Percentiles rank a stretch among this genome's conserved stretches.
These are phyloP conservation scores for Solanum arcanum DNA, from an alignment of 257 asterid genomes.

Conservation along the genomic window DNA sequence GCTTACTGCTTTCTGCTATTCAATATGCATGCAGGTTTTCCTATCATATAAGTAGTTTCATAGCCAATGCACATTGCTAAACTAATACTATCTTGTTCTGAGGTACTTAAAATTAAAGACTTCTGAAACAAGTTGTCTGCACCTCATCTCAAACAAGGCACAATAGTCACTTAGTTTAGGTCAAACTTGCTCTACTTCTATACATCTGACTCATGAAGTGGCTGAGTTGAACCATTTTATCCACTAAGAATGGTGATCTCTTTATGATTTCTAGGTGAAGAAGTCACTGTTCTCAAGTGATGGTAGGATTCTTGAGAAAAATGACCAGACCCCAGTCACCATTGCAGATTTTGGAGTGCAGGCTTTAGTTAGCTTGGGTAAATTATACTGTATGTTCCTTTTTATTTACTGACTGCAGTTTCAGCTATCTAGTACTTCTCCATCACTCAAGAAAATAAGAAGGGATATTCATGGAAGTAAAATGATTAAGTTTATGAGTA, in stretches of 20 bases:
- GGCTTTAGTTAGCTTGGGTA: constrained; percentile 92
- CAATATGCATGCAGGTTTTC: not conserved
- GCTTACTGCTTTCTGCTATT: not conserved
- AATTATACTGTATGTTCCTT: not conserved
- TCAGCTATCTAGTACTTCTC: not conserved
- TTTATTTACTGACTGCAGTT: not conserved
- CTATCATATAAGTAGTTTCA: not conserved
- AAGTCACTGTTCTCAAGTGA: constrained; percentile 52
- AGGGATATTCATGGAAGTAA: not conserved
- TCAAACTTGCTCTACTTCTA: not conserved
- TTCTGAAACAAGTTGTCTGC: not conserved
- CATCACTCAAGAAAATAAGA: not conserved
- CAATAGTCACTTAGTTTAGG: not conserved
- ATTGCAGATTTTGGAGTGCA: constrained; percentile 97
- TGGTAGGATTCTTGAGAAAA: constrained; percentile 51
- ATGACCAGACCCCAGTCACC: constrained; percentile 85
- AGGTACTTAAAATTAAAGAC: not conserved
- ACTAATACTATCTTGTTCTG: not conserved
- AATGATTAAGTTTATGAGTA: not conserved
- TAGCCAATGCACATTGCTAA: not conserved
- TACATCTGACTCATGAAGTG: not conserved
- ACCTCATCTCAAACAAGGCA: not conserved
- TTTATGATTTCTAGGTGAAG: constrained; percentile 46
- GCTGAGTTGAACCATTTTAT: not conserved
- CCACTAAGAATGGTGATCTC: not conserved